Evolutionary conservation across 768 basidiomycete genomes (phyloP).

Genomic region (Candolleomyces eurysporus): DNA sequence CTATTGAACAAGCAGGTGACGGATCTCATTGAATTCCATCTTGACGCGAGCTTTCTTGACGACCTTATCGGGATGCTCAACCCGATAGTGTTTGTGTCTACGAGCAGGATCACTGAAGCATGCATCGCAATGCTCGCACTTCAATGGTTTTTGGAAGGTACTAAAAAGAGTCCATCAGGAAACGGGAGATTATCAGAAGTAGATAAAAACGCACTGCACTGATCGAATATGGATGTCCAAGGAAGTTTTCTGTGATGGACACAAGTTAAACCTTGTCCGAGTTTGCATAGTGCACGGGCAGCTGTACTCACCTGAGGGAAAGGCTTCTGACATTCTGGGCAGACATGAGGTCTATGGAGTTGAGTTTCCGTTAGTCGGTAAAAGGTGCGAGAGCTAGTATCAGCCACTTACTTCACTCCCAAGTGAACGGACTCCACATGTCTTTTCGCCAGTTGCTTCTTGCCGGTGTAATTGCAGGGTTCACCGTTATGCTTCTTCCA

Average conservation of each 20-base stretch:
- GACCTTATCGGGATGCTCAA: conserved; percentile 8
- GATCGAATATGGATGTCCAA: conserved; percentile 52
- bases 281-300: too few relatives aligned
- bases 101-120: conserved; percentile 66
- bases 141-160: conserved; percentile 54
- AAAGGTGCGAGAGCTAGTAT: neutral
- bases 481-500: conserved; percentile 11
- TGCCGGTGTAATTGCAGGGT: conserved; percentile 16
- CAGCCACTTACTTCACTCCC: conserved; percentile 49
- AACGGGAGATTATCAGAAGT: neutral
- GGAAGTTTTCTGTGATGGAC: conserved; percentile 45
- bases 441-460: conserved; percentile 65
- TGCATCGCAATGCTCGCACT: conserved; percentile 48
- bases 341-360: conserved; percentile 45
- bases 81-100: conserved; percentile 42
- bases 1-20: neutral
- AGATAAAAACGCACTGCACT: conserved; percentile 37
- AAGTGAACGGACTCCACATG: conserved; percentile 66
- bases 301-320: conserved; percentile 32
- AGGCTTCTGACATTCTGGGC: conserved; percentile 49
- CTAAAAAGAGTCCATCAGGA: conserved; percentile 27
- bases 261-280: too few relatives aligned
- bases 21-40: conserved; percentile 4
- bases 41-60: conserved; percentile 9
- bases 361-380: too few relatives aligned